These are phyloP conservation scores for Coemansia sp. DNA, from an alignment of 192 early-diverging fungal species.

Conservation along the genomic window DNA sequence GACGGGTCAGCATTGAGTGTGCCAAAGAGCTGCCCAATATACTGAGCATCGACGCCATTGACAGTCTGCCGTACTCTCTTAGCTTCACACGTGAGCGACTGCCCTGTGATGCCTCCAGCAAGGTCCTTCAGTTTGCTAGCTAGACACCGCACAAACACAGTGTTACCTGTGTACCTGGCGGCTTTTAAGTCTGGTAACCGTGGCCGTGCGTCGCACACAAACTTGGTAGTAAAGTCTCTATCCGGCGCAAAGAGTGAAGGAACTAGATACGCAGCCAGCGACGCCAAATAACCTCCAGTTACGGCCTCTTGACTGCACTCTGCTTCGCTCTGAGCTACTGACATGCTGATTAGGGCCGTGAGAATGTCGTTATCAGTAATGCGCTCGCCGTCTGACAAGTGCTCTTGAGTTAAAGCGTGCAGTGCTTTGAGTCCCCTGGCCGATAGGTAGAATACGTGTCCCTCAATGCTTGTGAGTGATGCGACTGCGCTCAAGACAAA, in stretches of 20 bases:
- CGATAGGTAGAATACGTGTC: constrained; percentile 16
- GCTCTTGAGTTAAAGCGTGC: background rate
- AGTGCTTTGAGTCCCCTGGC: background rate
- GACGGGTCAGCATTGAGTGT: background rate
- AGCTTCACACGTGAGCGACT: background rate
- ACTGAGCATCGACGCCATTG: background rate
- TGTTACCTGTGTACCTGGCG: background rate
- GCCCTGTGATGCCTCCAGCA: constrained; percentile 3
- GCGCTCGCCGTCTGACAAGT: background rate
- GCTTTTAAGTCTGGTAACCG: background rate
- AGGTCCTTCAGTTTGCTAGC: background rate
- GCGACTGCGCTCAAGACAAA: background rate
- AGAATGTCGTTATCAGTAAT: constrained; percentile 27
- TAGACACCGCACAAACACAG: background rate
- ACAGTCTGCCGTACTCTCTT: constrained; percentile 3
- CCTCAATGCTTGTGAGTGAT: background rate
- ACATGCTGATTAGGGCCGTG: constrained; percentile 9
- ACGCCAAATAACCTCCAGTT: background rate
- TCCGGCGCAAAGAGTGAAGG: background rate
- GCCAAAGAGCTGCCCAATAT: constrained; percentile 2
- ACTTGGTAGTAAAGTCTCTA: background rate
- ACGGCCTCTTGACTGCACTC: background rate
- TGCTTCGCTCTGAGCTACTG: constrained; percentile 1
- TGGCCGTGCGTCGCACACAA: constrained; percentile 13
- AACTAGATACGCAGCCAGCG: background rate